Conservation (phyloP, 352 stramenopile genomes). For the Peronospora belbahrii region DNA sequence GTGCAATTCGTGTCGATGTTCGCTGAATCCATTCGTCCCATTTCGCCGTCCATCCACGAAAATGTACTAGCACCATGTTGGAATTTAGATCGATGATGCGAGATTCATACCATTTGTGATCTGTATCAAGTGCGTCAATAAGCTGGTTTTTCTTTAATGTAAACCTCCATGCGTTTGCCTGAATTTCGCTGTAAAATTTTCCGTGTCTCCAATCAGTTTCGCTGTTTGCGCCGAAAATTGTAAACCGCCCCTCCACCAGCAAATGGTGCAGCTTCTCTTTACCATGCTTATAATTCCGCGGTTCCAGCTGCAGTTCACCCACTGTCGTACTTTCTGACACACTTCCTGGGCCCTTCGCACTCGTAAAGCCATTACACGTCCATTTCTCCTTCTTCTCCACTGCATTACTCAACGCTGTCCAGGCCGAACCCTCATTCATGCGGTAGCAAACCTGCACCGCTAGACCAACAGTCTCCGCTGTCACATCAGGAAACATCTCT, state of each 20-base stretch:
- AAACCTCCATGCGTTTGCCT: slow-evolving; percentile 53
- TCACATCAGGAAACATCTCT: slow-evolving; percentile 36
- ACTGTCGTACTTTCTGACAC: slow-evolving; percentile 25
- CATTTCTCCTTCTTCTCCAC: slow-evolving; percentile 8
- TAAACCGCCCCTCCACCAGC: slow-evolving; percentile 49
- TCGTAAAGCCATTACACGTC: slow-evolving; percentile 15
- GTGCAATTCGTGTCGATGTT: slow-evolving; percentile 83
- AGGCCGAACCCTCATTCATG: slow-evolving; percentile 27
- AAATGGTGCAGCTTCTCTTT: slow-evolving; percentile 57
- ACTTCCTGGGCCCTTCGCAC: slow-evolving; percentile 1
- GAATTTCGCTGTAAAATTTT: slow-evolving; percentile 59
- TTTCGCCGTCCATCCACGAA: slow-evolving; percentile 93
- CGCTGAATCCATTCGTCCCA: slow-evolving; percentile 95
- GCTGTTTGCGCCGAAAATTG: not conserved
- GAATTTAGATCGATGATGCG: slow-evolving; percentile 37
- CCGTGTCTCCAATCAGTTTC: slow-evolving; percentile 38
- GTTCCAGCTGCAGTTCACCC: slow-evolving; percentile 45
- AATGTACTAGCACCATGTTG: slow-evolving; percentile 87
- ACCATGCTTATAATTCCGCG: slow-evolving; percentile 43
- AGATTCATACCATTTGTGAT: slow-evolving; percentile 79
- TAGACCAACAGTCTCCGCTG: slow-evolving; percentile 16
- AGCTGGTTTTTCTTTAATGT: slow-evolving; percentile 44
- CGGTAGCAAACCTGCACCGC: slow-evolving; percentile 50
- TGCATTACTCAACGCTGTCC: slow-evolving; percentile 33
- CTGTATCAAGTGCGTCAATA: slow-evolving; percentile 66